phyloP scores from a whole-genome alignment of 2,329 filamentous ascomycete species.

The Chlorencoelia australis region DNA sequence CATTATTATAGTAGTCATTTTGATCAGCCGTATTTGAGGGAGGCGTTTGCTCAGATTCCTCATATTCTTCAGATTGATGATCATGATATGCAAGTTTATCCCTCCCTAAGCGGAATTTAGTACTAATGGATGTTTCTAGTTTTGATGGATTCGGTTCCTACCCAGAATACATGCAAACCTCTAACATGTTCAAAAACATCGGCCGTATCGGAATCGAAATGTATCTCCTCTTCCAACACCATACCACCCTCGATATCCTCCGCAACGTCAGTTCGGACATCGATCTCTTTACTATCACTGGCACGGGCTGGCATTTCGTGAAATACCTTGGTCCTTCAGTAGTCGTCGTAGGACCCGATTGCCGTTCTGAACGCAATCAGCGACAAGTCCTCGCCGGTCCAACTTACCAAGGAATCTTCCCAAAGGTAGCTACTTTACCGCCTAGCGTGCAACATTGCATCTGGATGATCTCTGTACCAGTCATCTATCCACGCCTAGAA shows the following conservation, averaged over 20 bases:
- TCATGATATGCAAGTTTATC: constrained; percentile 79
- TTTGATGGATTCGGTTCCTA: constrained; percentile 98
- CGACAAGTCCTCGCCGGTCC: constrained; percentile 90
- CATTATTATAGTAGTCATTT: constrained; percentile 99
- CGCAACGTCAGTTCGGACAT: constrained; percentile 79
- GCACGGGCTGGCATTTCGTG: constrained; percentile 97
- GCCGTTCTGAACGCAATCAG: constrained; percentile 81
- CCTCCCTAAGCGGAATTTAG: too few relatives aligned
- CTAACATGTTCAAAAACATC: constrained; percentile 96
- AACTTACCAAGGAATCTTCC: constrained; percentile 95
- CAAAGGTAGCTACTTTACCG: constrained; percentile 83
- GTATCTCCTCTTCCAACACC: constrained; percentile 97
- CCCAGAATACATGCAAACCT: constrained; percentile 96
- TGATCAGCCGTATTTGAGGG: constrained; percentile 86
- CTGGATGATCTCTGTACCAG: constrained; percentile 86
- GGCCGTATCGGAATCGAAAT: constrained; percentile 91
- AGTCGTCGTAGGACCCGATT: constrained; percentile 82
- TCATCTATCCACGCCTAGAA: constrained; percentile 85
- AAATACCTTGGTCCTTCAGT: constrained; percentile 91
- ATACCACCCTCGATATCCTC: constrained; percentile 88
- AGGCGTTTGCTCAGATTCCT: constrained; percentile 95
- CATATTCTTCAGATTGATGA: constrained; percentile 90
- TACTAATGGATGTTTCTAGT: constrained; percentile 37
- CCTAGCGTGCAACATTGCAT: constrained; percentile 93
- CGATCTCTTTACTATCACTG: constrained; percentile 93